Evolutionary conservation across 495 filamentous ascomycete species (phyloP).

Genomic region (Glarea lozoyensis): DNA sequence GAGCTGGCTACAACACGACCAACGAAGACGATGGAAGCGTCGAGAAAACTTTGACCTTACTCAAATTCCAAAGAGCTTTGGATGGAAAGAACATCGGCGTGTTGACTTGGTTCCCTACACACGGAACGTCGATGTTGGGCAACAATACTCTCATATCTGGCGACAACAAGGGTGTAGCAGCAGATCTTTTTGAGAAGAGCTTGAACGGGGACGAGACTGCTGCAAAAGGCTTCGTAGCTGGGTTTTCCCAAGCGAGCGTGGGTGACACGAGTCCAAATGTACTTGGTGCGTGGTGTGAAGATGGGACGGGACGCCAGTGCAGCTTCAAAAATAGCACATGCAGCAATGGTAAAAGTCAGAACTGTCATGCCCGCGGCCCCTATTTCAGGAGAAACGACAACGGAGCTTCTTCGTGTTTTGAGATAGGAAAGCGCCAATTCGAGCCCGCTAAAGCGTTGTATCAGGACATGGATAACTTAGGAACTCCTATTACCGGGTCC

Average conservation of each 20-base stretch:
- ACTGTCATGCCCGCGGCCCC: conserved; percentile 81
- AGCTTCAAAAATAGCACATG: conserved; percentile 75
- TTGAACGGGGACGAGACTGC: conserved; percentile 38
- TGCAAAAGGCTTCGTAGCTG: conserved; percentile 72
- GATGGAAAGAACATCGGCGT: conserved; percentile 70
- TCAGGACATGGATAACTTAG: conserved; percentile 36
- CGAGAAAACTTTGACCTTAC: conserved; percentile 77
- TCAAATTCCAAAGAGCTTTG: conserved; percentile 66
- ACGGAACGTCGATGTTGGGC: conserved; percentile 84
- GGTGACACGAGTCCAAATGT: conserved; percentile 90
- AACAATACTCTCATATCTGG: conserved; percentile 91
- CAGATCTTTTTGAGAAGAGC: conserved; percentile 73
- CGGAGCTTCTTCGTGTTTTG: conserved; percentile 71
- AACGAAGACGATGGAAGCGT: conserved; percentile 55
- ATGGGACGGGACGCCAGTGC: conserved; percentile 61
- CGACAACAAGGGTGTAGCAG: conserved; percentile 95
- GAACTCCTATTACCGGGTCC: conserved; percentile 45
- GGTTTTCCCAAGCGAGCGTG: conserved; percentile 91
- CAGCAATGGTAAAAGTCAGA: conserved; percentile 56
- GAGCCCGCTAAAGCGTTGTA: conserved; percentile 57
- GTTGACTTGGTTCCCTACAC: conserved; percentile 88
- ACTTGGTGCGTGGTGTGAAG: conserved; percentile 76
- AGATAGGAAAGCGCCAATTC: conserved; percentile 69
- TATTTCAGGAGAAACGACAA: conserved; percentile 62
- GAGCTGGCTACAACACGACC: conserved; percentile 56